Evolutionary conservation across 345 rosid genomes (phyloP), one percentile per base, ranked within the genome.

Genomic region (Citrus mangshanensis): DNA sequence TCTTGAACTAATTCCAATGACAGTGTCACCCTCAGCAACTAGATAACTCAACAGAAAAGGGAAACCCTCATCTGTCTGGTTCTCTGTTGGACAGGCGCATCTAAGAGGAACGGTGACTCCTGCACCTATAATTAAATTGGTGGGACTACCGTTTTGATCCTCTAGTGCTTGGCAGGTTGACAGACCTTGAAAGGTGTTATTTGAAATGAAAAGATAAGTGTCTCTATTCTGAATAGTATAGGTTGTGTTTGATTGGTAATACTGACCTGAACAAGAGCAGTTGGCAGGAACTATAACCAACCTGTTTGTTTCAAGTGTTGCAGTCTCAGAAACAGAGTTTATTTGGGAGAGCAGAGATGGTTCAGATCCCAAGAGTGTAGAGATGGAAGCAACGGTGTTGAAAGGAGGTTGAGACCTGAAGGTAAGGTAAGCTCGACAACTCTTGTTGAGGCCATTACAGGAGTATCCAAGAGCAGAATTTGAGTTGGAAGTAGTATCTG

Each of bases 141-240:
- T 37, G 2, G 64, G 21, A 58, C 65, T 76, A 40, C 51, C 74
- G 75, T 81, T 89, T 77, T 86, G 89, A 65, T 74, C 78, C 81
- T 75, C 82, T 70, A 94, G 51, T 64, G 98, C 95, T 79, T 90
- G 97, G 82, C 98, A 94, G 2, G 95, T 94, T 2, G 97, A 87
- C 27, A 94, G 87, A 12, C 92, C 98, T 73, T 93, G 91, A 22
- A 80, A 88, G 25, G 90, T 91, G 67, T 85, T 42, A 49, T 89
- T 91, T 7, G 97, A 95, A 67, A 95, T 81, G 14, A 0, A 0
- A 9, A 90, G 30, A 58, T 70, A 77, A 0, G 13, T 63, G 4
- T 91, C 84, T 1, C 27, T 65, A 5, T 10, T 34, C 79, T 70
- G 59, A 79, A 91, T 81, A 27, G 86, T 74, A 75, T 91, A 91